These are phyloP conservation scores for Xylaria multiplex DNA, from an alignment of 2,329 filamentous ascomycete genomes.

Conservation along the genomic window DNA sequence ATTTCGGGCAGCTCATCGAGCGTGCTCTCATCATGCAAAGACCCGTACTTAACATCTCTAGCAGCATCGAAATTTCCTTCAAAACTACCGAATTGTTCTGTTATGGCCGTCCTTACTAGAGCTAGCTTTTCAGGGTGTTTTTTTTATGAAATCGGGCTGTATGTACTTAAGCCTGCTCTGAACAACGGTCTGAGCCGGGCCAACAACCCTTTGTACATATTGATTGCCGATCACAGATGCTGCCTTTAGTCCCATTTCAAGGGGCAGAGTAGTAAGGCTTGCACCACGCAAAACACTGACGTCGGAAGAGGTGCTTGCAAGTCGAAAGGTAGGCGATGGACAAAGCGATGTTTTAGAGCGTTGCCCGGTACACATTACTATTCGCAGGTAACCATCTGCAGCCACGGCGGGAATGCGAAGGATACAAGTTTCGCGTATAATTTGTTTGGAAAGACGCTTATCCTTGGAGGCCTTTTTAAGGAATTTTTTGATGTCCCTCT, in stretches of 20 bases:
- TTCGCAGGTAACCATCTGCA: conserved; percentile 73
- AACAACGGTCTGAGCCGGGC: conserved; percentile 56
- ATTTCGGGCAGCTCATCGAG: conserved; percentile 51
- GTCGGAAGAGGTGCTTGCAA: conserved; percentile 73
- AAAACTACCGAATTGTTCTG: conserved; percentile 48
- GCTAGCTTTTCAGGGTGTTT: conserved; percentile 56
- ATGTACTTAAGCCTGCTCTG: conserved; percentile 51
- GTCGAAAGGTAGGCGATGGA: conserved; percentile 72
- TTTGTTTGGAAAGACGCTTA: conserved; percentile 58
- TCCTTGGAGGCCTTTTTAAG: conserved; percentile 62
- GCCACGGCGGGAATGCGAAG: conserved; percentile 71
- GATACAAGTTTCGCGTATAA: conserved; percentile 70
- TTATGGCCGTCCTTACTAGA: conserved; percentile 50
- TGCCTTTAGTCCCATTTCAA: conserved; percentile 71
- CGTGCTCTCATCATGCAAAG: conserved; percentile 48
- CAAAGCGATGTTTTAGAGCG: conserved; percentile 64
- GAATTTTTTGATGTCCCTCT: conserved; percentile 74
- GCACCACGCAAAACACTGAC: conserved; percentile 71
- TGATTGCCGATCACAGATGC: conserved; percentile 61
- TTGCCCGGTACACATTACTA: conserved; percentile 67
- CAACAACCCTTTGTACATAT: conserved; percentile 56
- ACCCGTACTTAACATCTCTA: conserved; percentile 51
- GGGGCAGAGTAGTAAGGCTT: conserved; percentile 70
- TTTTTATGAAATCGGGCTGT: conserved; percentile 49
- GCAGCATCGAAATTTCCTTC: conserved; percentile 52